A percentile compares a stretch with the other conserved stretches of the same genome.
Evolutionary conservation across 768 basidiomycete species (phyloP).

Genomic region (Leucocoprinus birnbaumii): DNA sequence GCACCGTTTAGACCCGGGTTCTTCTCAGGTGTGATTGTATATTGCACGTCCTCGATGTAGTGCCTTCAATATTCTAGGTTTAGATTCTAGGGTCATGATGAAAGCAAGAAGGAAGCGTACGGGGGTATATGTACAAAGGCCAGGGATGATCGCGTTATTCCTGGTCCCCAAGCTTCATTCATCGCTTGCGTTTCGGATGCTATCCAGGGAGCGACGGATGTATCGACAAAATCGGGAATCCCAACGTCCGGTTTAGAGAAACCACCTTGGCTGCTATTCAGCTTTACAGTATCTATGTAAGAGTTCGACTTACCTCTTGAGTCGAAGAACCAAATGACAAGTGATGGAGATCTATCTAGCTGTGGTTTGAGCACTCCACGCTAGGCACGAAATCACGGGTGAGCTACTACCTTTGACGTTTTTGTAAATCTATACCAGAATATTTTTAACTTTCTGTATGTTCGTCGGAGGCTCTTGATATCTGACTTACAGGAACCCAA

Average conservation of each 20-base stretch:
- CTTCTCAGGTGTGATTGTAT: constrained; percentile 25
- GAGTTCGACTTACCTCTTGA: constrained; percentile 50
- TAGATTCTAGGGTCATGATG: no score
- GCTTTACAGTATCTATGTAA: neutral
- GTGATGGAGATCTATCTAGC: constrained; percentile 40
- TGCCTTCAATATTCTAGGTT: constrained; percentile 29
- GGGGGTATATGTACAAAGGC: constrained; percentile 79
- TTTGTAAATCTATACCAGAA: constrained; percentile 38
- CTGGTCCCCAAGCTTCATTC: constrained; percentile 57
- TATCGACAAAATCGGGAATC: constrained; percentile 69
- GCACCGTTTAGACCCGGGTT: constrained; percentile 44
- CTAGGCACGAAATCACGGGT: neutral
- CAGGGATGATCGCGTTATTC: constrained; percentile 49
- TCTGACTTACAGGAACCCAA: constrained; percentile 69
- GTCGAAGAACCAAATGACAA: constrained; percentile 79
- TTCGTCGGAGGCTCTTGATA: no score
- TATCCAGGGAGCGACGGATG: constrained; percentile 61
- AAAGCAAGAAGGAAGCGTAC: no score
- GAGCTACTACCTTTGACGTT: constrained; percentile 31
- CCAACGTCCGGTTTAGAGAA: constrained; percentile 35
- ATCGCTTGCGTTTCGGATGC: constrained; percentile 46
- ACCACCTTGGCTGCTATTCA: no score
- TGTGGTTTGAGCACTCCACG: no score
- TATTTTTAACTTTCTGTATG: no score
- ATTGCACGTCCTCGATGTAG: constrained; percentile 34